These are phyloP conservation scores for Pinus albicaulis DNA, from an alignment of 75 land plant species.

Conservation along the genomic window DNA sequence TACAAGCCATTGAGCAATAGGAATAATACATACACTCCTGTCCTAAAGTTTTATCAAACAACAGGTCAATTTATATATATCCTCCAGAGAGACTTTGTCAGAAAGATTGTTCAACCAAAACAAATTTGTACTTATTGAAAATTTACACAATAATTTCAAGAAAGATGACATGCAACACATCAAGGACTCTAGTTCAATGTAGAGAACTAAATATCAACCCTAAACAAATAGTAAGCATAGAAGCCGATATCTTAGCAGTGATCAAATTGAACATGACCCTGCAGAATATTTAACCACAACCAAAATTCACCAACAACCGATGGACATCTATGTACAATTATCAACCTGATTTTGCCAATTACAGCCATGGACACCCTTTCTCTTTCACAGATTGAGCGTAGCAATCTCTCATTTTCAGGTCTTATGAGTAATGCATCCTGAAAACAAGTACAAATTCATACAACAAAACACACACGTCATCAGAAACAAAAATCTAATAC, in stretches of 20 bases:
- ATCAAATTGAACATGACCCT: neutral
- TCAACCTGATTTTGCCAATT: slow-evolving; percentile 74
- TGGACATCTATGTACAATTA: neutral
- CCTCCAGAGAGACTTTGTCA: neutral
- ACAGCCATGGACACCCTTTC: slow-evolving; percentile 98
- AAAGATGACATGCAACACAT: neutral
- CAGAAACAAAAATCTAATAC: neutral
- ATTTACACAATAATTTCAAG: neutral
- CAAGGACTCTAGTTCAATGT: neutral
- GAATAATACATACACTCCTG: too few species aligned
- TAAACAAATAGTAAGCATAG: neutral
- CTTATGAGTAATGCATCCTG: slow-evolving; percentile 83
- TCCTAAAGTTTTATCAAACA: neutral
- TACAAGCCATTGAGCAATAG: neutral
- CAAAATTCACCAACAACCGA: neutral
- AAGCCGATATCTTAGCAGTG: neutral
- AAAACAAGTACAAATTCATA: neutral
- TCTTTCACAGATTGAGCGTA: slow-evolving; percentile 77
- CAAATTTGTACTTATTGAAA: neutral
- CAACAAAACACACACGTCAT: neutral
- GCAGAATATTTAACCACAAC: neutral
- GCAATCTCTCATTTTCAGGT: slow-evolving; percentile 65
- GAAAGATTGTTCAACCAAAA: neutral
- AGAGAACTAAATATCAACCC: neutral
- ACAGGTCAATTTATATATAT: neutral